phyloP scores from a whole-genome alignment of 2,329 filamentous ascomycete genomes.

The Colletotrichum godetiae region DNA sequence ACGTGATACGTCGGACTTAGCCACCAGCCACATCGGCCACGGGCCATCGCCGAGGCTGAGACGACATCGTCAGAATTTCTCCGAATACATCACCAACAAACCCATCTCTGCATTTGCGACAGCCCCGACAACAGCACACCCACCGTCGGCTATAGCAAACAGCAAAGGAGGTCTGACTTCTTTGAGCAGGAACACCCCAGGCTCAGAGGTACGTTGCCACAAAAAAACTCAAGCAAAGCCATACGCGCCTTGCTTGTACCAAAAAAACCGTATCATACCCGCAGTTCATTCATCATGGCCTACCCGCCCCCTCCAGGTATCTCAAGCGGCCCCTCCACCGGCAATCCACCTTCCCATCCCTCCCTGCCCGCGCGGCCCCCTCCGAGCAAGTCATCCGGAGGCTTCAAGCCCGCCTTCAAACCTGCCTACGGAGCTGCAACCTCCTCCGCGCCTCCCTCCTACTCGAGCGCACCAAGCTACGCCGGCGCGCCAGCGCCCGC shows the following conservation, averaged over 20 bases:
- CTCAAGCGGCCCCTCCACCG: constrained; percentile 52
- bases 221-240: constrained; percentile 37
- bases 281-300: constrained; percentile 78
- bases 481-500: constrained; percentile 51
- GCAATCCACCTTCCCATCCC: constrained; percentile 55
- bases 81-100: not conserved
- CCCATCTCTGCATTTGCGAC: constrained; percentile 25
- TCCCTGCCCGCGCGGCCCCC: constrained; percentile 85
- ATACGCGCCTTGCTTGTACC: constrained; percentile 10
- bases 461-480: constrained; percentile 50
- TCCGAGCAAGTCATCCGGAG: constrained; percentile 59
- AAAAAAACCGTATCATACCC: constrained; percentile 19
- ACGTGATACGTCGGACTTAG: constrained; percentile 2
- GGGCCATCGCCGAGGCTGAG: constrained; percentile 20
- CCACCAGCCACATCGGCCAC: constrained; percentile 16
- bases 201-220: constrained; percentile 64
- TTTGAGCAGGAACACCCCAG: constrained; percentile 49
- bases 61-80: constrained; percentile 12
- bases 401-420: constrained; percentile 56
- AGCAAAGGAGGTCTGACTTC: constrained; percentile 30
- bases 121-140: constrained; percentile 2
- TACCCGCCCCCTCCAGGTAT: constrained; percentile 88
- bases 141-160: constrained; percentile 8
- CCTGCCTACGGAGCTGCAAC: constrained; percentile 41
- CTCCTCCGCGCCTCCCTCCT: constrained; percentile 50